Evolutionary conservation across 2,329 filamentous ascomycete genomes (phyloP), one percentile per base, ranked within the genome.

Genomic region (Pyrenophora tritici-repentis): DNA sequence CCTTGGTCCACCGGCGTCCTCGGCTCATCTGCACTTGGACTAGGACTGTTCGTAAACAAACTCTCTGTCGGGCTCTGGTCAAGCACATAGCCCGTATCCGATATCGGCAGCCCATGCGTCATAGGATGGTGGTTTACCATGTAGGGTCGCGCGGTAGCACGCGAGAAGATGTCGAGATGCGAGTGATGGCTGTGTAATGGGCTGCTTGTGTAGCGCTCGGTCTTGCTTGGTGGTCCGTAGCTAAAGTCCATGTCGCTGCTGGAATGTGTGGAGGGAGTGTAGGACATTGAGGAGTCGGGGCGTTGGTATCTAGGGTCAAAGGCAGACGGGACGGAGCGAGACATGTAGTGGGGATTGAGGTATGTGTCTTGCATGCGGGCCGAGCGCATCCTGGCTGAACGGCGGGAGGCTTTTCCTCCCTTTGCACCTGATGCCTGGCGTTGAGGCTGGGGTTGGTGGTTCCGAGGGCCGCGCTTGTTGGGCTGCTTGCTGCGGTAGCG

Each of bases 401-500:
- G 65, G n/a, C 65, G 62, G 4, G 76, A 73, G 14, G 75, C 76
- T 47, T 76, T 71, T 7, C 77, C 77, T 22, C 77, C 77, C 57
- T 75, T 78, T 10, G 76, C 71, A 12, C 78, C 76, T 0, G 76
- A 76, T 7, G 72, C 70, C 56, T 79, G 76, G 5, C 76, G 73
- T 47, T 77, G 75, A 6, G 69, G 65, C 1, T 64, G 65, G 0
- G 70, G 68, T 10, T 67, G 55, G 1, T 62, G 54, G 6, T 56
- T 59, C n/a, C 63, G 59, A n/a, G 63, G 47, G 13, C 56, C 59
- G 26, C 75, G 76, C 58, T 76, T 78, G 60, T 78, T 76, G 29
- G 76, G 74, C 26, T 74, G 68, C 62, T 80, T 79, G 54, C 58
- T 67, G 53, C 78, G 75, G 59, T 79, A 81, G 32, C 78, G 75